Conservation (phyloP, 352 stramenopile genomes). For the Globisporangium parvum region DNA sequence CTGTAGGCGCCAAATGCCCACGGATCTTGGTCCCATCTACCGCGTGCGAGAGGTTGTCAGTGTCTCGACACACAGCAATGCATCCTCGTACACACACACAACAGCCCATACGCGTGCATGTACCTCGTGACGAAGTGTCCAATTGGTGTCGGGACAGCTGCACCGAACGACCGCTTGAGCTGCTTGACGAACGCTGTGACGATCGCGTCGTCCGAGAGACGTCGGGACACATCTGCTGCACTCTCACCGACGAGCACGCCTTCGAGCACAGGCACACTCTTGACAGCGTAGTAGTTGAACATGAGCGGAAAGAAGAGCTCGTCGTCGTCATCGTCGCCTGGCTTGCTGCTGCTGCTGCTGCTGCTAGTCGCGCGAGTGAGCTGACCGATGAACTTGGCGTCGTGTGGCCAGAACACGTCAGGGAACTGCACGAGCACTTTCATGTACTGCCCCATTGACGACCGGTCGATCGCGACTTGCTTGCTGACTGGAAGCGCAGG, state of each 20-base stretch:
- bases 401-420: constrained; percentile 46
- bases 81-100: not conserved
- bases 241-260: constrained; percentile 41
- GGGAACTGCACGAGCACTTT: constrained; percentile 71
- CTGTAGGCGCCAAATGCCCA: constrained; percentile 57
- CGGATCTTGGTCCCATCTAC: constrained; percentile 57
- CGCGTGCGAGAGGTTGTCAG: too few relatives aligned
- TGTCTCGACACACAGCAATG: too few relatives aligned
- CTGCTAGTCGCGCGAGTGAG: constrained; percentile 11
- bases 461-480: constrained; percentile 32
- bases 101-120: too few relatives aligned
- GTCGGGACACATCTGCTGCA: constrained; percentile 27
- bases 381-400: constrained; percentile 40
- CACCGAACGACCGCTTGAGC: constrained; percentile 39
- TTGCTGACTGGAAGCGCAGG: constrained; percentile 40
- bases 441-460: constrained; percentile 69
- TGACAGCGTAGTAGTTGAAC: constrained; percentile 55
- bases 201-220: constrained; percentile 37
- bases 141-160: constrained; percentile 26
- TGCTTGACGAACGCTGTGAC: constrained; percentile 34
- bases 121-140: constrained; percentile 49
- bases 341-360: too few relatives aligned
- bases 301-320: constrained; percentile 39
- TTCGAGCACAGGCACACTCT: constrained; percentile 49
- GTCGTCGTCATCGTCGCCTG: constrained; percentile 1